Evolutionary conservation across 495 filamentous ascomycete genomes (phyloP).

Genomic region (Penicillium antarcticum): DNA sequence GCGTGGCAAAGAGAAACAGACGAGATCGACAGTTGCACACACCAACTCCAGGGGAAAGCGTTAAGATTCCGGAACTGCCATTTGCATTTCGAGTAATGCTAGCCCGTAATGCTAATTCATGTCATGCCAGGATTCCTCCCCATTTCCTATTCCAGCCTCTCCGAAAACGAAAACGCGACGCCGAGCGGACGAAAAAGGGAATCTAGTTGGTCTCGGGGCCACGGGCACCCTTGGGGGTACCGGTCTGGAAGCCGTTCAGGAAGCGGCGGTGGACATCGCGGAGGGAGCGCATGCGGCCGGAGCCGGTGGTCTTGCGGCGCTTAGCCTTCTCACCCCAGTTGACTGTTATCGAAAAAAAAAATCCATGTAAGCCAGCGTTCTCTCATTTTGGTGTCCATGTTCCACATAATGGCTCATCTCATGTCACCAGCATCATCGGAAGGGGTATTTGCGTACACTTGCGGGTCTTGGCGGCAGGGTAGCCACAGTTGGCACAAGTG

Average conservation of each 20-base stretch:
- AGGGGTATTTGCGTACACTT: slow-evolving; percentile 78
- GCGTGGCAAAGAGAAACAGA: slow-evolving; percentile 26
- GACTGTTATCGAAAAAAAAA: slow-evolving; percentile 54
- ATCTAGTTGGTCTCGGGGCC: slow-evolving; percentile 55
- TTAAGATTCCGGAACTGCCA: slow-evolving; percentile 39
- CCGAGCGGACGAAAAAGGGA: slow-evolving; percentile 31
- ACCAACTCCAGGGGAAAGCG: slow-evolving; percentile 43
- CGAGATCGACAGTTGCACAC: slow-evolving; percentile 30
- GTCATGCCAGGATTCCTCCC: slow-evolving; percentile 39
- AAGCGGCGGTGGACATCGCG: slow-evolving; percentile 85
- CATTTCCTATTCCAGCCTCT: slow-evolving; percentile 42
- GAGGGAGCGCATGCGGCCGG: slow-evolving; percentile 88
- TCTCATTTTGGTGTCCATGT: slow-evolving; percentile 1
- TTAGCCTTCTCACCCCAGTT: slow-evolving; percentile 99
- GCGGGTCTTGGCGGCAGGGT: slow-evolving; percentile 92
- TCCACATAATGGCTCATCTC: slow-evolving; percentile 9
- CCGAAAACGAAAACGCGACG: slow-evolving; percentile 45
- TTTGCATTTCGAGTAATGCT: slow-evolving; percentile 34
- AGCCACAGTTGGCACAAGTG: slow-evolving; percentile 95
- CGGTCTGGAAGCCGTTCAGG: slow-evolving; percentile 94
- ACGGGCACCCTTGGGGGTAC: slow-evolving; percentile 78
- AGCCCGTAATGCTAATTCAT: slow-evolving; percentile 42
- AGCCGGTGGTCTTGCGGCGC: slow-evolving; percentile 97
- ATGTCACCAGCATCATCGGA: slow-evolving; percentile 13
- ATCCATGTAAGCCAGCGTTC: slow-evolving; percentile 30